These are phyloP conservation scores for Colletotrichum godetiae DNA, from an alignment of 2,329 filamentous ascomycete species.

Conservation along the genomic window DNA sequence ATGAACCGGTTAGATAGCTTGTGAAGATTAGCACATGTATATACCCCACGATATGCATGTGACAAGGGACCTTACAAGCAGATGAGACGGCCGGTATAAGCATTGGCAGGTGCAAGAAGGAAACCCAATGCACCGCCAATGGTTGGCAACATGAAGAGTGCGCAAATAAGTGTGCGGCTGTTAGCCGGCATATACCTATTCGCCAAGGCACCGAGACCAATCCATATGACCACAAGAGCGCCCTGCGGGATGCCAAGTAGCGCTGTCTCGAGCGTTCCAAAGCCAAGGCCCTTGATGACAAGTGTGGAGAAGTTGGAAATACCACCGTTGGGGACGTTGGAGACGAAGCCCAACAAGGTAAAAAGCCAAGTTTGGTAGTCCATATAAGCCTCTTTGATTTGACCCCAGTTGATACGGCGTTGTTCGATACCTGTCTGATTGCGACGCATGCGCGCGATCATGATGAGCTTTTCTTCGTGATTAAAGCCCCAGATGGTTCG, in stretches of 20 bases:
- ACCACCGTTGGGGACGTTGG: constrained; percentile 67
- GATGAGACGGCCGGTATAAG: constrained; percentile 64
- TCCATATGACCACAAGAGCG: constrained; percentile 50
- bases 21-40: background rate
- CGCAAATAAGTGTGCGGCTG: constrained; percentile 63
- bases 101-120: constrained; percentile 61
- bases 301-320: constrained; percentile 70
- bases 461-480: constrained; percentile 62
- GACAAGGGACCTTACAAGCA: constrained; percentile 56
- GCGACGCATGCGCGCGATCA: constrained; percentile 63
- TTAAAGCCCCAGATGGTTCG: constrained; percentile 64
- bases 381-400: constrained; percentile 65
- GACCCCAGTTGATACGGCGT: constrained; percentile 63
- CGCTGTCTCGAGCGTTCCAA: constrained; percentile 51
- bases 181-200: constrained; percentile 55
- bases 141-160: constrained; percentile 68
- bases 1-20: constrained; percentile 50
- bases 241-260: constrained; percentile 53
- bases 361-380: constrained; percentile 72
- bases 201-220: constrained; percentile 53
- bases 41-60: too few species aligned
- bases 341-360: constrained; percentile 63
- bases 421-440: constrained; percentile 72
- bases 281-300: constrained; percentile 70
- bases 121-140: constrained; percentile 69